A percentile compares a stretch with the other conserved stretches of the same genome.
Conservation (phyloP, 2,329 filamentous ascomycete genomes). For the Tothia fuscella region DNA sequence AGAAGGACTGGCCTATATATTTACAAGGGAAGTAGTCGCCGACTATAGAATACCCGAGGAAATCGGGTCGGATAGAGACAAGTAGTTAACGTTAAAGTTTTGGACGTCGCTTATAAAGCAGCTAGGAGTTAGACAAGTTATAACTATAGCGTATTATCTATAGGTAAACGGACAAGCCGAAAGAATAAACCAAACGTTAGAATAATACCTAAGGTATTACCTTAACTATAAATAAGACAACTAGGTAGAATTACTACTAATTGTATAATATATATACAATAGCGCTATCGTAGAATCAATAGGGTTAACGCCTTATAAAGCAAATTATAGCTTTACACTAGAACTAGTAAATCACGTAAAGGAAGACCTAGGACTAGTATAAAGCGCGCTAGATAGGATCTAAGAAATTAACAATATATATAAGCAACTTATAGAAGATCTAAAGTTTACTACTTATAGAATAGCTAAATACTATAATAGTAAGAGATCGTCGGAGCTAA, state of each 20-base stretch:
- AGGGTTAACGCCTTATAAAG: background rate
- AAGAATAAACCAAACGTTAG: constrained; percentile 12
- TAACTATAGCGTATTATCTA: constrained; percentile 16
- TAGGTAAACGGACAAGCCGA: constrained; percentile 16
- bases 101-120: constrained; percentile 12
- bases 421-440: background rate
- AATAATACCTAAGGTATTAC: constrained; percentile 13
- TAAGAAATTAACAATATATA: background rate
- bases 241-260: constrained; percentile 11
- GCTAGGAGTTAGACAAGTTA: constrained; percentile 9
- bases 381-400: background rate
- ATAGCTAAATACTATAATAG: constrained; percentile 2
- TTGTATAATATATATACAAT: constrained; percentile 14
- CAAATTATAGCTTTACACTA: constrained; percentile 2
- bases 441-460: background rate
- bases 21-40: constrained; percentile 11
- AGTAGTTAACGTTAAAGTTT: constrained; percentile 13
- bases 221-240: constrained; percentile 14
- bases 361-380: background rate
- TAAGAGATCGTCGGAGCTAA: background rate
- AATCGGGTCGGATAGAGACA: constrained; percentile 13
- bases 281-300: constrained; percentile 3
- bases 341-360: background rate
- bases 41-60: constrained; percentile 10
- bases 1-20: background rate